Conservation (phyloP, 352 stramenopile genomes). For the Globisporangium echinulatum region DNA sequence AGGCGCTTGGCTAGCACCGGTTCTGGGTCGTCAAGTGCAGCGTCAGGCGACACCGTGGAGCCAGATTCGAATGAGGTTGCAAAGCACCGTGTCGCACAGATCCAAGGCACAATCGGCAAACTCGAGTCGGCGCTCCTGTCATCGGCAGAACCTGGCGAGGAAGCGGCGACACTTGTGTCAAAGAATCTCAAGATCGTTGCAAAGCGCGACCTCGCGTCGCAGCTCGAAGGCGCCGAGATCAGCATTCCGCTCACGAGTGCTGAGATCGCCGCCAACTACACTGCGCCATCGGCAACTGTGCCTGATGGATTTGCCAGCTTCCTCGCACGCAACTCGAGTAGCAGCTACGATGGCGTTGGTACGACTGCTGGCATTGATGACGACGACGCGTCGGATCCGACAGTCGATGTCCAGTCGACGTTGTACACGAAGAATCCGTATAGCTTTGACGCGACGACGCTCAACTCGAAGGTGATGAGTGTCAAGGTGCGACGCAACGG, state of each 20-base stretch:
- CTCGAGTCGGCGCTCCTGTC: constrained; percentile 37
- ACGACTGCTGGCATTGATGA: background rate
- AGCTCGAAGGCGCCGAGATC: constrained; percentile 32
- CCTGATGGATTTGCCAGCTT: constrained; percentile 35
- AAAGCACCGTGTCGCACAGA: constrained; percentile 23
- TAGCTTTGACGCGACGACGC: constrained; percentile 30
- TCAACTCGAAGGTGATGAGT: constrained; percentile 61
- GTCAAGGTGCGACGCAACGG: constrained; percentile 38
- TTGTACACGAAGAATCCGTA: constrained; percentile 65
- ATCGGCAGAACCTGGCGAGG: constrained; percentile 40
- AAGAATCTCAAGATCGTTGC: constrained; percentile 61
- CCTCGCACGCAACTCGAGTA: constrained; percentile 20
- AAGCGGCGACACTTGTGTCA: constrained; percentile 40
- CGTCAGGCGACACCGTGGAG: background rate
- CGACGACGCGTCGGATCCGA: constrained; percentile 18
- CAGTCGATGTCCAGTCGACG: constrained; percentile 55
- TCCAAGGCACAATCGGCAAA: constrained; percentile 48
- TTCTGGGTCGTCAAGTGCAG: background rate
- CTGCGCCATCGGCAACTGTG: constrained; percentile 39
- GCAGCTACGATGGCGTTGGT: background rate
- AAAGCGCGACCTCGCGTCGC: constrained; percentile 30
- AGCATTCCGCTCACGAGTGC: constrained; percentile 30
- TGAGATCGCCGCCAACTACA: constrained; percentile 47
- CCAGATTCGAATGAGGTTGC: constrained; percentile 22
- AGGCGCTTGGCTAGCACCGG: background rate